Percentiles rank a stretch among this genome's conserved stretches.
phyloP scores from a whole-genome alignment of 306 rosid genomes.

The Rosa persica region DNA sequence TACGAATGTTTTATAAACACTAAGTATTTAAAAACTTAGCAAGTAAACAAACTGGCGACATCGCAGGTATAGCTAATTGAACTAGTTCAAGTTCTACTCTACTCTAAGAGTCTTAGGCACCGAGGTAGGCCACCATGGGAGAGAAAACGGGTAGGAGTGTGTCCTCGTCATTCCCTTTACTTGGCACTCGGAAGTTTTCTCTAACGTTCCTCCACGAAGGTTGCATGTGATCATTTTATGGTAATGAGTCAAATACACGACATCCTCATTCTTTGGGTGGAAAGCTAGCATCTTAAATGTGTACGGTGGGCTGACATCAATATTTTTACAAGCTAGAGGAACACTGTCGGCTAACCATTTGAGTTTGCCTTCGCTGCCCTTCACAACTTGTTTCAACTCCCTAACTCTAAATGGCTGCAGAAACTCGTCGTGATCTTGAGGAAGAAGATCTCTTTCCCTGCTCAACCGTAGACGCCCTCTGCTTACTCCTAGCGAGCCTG shows the following conservation, averaged over 20 bases:
- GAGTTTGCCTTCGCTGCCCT: not conserved
- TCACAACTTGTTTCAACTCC: not conserved
- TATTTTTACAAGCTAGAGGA: not conserved
- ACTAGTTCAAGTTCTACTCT: too few species aligned
- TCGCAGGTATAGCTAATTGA: too few species aligned
- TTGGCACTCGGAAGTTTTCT: too few species aligned
- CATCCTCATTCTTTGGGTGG: not conserved
- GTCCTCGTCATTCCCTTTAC: too few species aligned
- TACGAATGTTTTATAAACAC: too few species aligned
- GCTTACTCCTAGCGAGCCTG: not conserved
- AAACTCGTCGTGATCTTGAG: not conserved
- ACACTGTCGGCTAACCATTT: not conserved
- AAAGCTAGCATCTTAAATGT: not conserved
- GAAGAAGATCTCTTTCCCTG: not conserved
- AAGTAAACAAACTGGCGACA: too few species aligned
- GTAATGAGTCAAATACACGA: not conserved
- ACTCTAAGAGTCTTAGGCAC: too few species aligned
- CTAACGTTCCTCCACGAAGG: not conserved
- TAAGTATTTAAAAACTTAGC: too few species aligned
- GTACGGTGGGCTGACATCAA: not conserved
- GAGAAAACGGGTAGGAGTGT: too few species aligned
- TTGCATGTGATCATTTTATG: not conserved
- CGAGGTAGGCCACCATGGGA: too few species aligned
- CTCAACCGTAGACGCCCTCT: not conserved
- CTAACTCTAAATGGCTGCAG: not conserved